phyloP scores from a whole-genome alignment of 345 rosid genomes.

The Excoecaria cochinchinensis region DNA sequence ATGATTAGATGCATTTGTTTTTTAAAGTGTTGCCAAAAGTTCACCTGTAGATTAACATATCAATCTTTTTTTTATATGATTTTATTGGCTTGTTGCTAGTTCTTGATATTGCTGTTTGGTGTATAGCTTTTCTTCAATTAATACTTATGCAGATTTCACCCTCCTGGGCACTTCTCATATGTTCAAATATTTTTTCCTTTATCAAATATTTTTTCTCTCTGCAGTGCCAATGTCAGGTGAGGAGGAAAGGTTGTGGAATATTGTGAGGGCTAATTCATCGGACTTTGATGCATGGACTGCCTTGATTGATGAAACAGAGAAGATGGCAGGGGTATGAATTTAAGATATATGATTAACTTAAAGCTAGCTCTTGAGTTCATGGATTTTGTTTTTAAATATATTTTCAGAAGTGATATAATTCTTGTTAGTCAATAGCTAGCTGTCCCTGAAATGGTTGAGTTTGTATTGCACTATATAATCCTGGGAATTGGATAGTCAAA shows the following conservation, averaged over 20 bases:
- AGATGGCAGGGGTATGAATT: constrained; percentile 67
- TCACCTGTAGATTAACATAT: neutral
- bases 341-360: neutral
- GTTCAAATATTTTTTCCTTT: constrained; percentile 4
- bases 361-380: neutral
- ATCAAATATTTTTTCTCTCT: neutral
- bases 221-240: constrained; percentile 61
- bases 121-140: too few species aligned
- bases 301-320: constrained; percentile 86
- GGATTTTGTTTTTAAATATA: neutral
- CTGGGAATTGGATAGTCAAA: neutral
- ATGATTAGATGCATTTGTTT: neutral
- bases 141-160: neutral
- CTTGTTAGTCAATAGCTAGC: neutral
- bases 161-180: neutral
- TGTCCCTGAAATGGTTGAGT: neutral
- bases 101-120: neutral
- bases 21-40: neutral
- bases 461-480: neutral
- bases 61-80: neutral
- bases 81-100: neutral
- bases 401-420: neutral
- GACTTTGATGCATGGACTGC: constrained; percentile 95
- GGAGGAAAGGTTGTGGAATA: constrained; percentile 91
- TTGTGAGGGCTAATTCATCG: constrained; percentile 66